phyloP scores from a whole-genome alignment of 305 asterid species.

The Fraxinus floribunda region DNA sequence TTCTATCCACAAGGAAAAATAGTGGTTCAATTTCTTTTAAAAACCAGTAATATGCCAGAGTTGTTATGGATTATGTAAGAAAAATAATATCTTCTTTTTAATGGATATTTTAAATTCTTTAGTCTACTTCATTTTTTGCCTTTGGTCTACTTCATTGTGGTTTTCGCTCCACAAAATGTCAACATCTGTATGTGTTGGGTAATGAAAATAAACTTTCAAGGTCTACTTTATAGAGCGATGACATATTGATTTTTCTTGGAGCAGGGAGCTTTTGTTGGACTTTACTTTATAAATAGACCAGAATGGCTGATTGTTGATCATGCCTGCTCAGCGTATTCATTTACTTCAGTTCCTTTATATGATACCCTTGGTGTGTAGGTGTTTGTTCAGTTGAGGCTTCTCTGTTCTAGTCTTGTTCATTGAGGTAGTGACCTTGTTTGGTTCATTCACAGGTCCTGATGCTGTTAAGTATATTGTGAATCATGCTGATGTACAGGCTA shows the following conservation, averaged over 20 bases:
- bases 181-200: neutral
- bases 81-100: conserved; percentile 11
- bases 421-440: conserved; percentile 25
- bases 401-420: conserved; percentile 23
- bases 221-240: conserved; percentile 17
- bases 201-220: neutral
- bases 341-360: conserved; percentile 86
- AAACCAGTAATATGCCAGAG: neutral
- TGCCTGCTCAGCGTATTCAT: conserved; percentile 92
- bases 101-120: neutral
- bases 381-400: conserved; percentile 33
- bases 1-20: neutral
- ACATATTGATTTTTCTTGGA: conserved; percentile 36
- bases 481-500: conserved; percentile 83
- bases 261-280: conserved; percentile 89
- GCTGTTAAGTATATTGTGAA: conserved; percentile 81
- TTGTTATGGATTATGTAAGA: neutral
- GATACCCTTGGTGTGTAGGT: conserved; percentile 91
- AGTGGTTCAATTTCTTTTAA: neutral
- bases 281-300: conserved; percentile 86
- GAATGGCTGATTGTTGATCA: conserved; percentile 94
- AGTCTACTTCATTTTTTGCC: neutral
- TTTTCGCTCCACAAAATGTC: neutral
- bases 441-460: conserved; percentile 77
- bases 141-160: neutral